Conservation (phyloP, 164 flowering plant genomes). For the Umbilicus rupestris region DNA sequence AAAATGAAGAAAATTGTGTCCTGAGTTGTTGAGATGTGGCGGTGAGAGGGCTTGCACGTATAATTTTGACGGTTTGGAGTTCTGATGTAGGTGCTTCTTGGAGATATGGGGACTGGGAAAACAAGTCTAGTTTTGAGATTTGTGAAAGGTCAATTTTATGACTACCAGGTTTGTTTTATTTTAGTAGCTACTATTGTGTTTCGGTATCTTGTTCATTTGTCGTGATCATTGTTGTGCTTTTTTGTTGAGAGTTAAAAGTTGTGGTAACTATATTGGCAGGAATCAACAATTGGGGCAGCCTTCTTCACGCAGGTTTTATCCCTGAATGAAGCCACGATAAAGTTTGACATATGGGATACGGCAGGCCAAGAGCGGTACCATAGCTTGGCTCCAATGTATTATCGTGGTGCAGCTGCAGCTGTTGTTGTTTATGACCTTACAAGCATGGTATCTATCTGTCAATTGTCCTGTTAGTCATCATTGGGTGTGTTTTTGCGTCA, state of each 20-base stretch:
- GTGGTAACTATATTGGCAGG: slow-evolving; percentile 31
- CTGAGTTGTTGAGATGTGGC: neutral
- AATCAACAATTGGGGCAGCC: slow-evolving; percentile 91
- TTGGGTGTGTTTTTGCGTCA: too few relatives aligned
- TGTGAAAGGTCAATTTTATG: slow-evolving; percentile 78
- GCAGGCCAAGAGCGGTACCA: slow-evolving; percentile 85
- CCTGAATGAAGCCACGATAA: slow-evolving; percentile 57
- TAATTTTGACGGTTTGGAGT: neutral
- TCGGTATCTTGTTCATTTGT: neutral
- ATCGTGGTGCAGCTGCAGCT: slow-evolving; percentile 90
- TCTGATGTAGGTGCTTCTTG: slow-evolving; percentile 61
- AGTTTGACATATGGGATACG: slow-evolving; percentile 87
- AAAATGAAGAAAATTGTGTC: too few relatives aligned
- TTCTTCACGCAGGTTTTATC: slow-evolving; percentile 77
- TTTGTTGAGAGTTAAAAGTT: neutral
- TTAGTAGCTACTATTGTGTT: neutral
- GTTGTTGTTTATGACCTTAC: slow-evolving; percentile 82
- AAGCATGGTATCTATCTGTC: slow-evolving; percentile 37
- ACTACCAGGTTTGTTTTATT: slow-evolving; percentile 52
- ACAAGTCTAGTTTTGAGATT: slow-evolving; percentile 86
- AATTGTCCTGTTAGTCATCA: neutral
- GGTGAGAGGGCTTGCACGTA: neutral
- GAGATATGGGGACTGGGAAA: slow-evolving; percentile 88
- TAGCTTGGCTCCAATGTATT: slow-evolving; percentile 84
- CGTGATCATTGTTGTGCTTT: neutral